Percentiles rank a stretch among this genome's conserved stretches.
These are phyloP conservation scores for Globisporangium cystogenes DNA, from an alignment of 352 stramenopile species.

Conservation along the genomic window DNA sequence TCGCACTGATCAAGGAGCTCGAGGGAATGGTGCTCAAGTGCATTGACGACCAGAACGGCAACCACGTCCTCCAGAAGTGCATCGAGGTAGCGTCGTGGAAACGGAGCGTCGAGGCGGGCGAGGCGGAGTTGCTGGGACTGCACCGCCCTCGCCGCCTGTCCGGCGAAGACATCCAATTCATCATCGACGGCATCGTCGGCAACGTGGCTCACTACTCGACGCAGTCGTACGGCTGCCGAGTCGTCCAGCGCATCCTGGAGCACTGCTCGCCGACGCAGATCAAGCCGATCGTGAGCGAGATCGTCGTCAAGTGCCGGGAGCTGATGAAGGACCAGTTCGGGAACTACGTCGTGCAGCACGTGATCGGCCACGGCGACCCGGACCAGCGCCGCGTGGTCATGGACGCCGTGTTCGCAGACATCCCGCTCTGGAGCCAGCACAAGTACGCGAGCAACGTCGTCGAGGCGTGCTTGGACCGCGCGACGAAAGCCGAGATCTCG, in stretches of 20 bases:
- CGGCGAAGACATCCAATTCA: slow-evolving; percentile 94
- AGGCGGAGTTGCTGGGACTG: slow-evolving; percentile 3
- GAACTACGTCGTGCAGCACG: slow-evolving; percentile 99
- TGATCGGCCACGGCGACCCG: slow-evolving; percentile 91
- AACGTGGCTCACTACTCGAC: slow-evolving; percentile 90
- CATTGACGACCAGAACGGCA: slow-evolving; percentile 97
- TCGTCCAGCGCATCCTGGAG: slow-evolving; percentile 98
- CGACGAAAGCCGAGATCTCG: slow-evolving; percentile 74
- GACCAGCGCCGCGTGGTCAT: slow-evolving; percentile 82
- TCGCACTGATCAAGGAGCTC: slow-evolving; percentile 75
- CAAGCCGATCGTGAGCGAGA: slow-evolving; percentile 90
- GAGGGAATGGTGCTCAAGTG: slow-evolving; percentile 86
- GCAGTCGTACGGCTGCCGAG: slow-evolving; percentile 98
- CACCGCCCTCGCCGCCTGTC: slow-evolving; percentile 31
- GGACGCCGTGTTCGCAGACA: slow-evolving; percentile 79
- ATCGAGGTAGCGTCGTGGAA: slow-evolving; percentile 89
- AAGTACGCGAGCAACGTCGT: slow-evolving; percentile 97
- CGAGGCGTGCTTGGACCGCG: slow-evolving; percentile 91
- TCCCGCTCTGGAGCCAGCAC: slow-evolving; percentile 90
- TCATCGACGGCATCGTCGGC: slow-evolving; percentile 94
- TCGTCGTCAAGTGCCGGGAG: slow-evolving; percentile 86
- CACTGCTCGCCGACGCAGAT: slow-evolving; percentile 91
- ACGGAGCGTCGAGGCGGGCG: slow-evolving; percentile 18
- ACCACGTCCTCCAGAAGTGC: slow-evolving; percentile 99
- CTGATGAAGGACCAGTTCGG: slow-evolving; percentile 96